These are phyloP conservation scores for Aspergillus latus DNA, from an alignment of 2,329 filamentous ascomycete genomes.

Conservation along the genomic window DNA sequence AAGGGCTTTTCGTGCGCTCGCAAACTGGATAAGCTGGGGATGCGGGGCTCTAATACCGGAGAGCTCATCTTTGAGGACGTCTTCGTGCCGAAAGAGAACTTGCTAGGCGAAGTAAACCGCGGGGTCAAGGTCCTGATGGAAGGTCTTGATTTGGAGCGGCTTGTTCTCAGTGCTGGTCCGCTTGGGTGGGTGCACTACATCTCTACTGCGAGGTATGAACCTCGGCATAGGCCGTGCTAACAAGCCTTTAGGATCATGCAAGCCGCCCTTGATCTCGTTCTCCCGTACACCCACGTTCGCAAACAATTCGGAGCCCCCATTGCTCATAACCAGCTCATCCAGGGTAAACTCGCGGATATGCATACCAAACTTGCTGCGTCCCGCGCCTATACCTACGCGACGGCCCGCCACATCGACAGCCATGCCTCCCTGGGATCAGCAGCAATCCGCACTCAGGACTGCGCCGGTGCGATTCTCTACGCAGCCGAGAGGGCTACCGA, in stretches of 20 bases:
- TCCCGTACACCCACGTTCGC: conserved; percentile 86
- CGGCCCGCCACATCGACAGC: conserved; percentile 78
- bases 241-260: conserved; percentile 71
- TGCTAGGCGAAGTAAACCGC: conserved; percentile 75
- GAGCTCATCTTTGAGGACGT: conserved; percentile 89
- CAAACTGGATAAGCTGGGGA: conserved; percentile 97
- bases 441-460: conserved; percentile 79
- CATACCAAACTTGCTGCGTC: conserved; percentile 88
- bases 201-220: not conserved
- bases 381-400: conserved; percentile 82
- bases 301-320: conserved; percentile 87
- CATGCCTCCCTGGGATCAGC: conserved; percentile 47
- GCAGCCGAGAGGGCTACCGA: conserved; percentile 85
- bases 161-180: conserved; percentile 88
- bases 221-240: conserved; percentile 14
- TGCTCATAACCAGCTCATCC: conserved; percentile 87
- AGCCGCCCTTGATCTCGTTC: conserved; percentile 76
- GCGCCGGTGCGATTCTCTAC: conserved; percentile 89
- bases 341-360: conserved; percentile 94
- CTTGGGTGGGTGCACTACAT: conserved; percentile 57
- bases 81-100: conserved; percentile 79
- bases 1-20: conserved; percentile 81
- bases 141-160: conserved; percentile 86
- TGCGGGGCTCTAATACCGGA: conserved; percentile 95
- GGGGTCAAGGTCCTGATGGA: conserved; percentile 95